These are phyloP conservation scores for Cyberlindnera xylosilytica DNA, from an alignment of 805 yeast genomes.

Conservation along the genomic window DNA sequence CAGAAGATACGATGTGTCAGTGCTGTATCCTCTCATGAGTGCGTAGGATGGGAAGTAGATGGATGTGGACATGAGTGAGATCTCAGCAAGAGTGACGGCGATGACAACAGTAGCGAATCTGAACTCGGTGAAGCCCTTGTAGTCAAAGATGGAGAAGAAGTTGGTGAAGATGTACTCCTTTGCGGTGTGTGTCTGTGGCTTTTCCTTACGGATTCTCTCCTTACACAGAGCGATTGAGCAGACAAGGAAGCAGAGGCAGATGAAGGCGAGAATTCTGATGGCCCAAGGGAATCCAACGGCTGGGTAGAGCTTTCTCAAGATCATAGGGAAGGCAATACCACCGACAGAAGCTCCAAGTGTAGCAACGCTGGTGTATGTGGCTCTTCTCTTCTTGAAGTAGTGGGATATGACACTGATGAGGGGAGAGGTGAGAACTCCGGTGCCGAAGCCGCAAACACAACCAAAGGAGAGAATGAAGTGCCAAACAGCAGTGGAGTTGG, in stretches of 20 bases:
- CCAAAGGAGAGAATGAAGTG: constrained; percentile 64
- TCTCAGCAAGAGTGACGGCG: constrained; percentile 35
- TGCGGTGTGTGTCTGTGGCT: constrained; percentile 1
- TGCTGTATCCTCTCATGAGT: constrained; percentile 42
- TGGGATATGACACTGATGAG: constrained; percentile 60
- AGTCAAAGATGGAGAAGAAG: constrained; percentile 34
- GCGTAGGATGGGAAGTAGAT: constrained; percentile 56
- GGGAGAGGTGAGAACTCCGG: constrained; percentile 60
- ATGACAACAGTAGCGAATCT: constrained; percentile 38
- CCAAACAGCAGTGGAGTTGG: constrained; percentile 49
- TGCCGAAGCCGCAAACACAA: constrained; percentile 53
- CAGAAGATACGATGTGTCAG: constrained; percentile 41
- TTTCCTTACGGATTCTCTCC: constrained; percentile 35
- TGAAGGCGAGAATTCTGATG: constrained; percentile 48
- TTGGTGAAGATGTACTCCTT: constrained; percentile 17
- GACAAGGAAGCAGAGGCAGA: constrained; percentile 38
- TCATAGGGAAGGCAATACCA: constrained; percentile 52
- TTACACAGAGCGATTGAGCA: constrained; percentile 36
- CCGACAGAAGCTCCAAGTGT: constrained; percentile 57
- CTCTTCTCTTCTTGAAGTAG: constrained; percentile 61
- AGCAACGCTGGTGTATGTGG: constrained; percentile 49
- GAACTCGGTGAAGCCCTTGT: constrained; percentile 31
- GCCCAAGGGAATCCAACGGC: constrained; percentile 61
- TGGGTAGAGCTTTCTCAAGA: constrained; percentile 46
- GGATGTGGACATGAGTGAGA: constrained; percentile 35